Percentiles rank a stretch among this genome's conserved stretches.
Evolutionary conservation across 306 rosid genomes (phyloP).

Genomic region (Mimosa pudica): DNA sequence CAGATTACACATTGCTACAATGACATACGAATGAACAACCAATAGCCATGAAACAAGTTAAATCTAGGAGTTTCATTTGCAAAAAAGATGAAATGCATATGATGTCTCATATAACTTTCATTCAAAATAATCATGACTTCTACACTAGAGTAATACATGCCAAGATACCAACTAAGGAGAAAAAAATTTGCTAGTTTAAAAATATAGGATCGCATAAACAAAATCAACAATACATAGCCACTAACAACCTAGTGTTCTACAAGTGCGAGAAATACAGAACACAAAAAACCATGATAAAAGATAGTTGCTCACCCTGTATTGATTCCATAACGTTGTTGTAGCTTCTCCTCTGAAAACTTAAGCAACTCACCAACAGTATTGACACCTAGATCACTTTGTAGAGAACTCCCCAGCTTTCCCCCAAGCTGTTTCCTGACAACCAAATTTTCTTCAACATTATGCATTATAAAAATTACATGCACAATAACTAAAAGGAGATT

Average conservation of each 20-base stretch:
- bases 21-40: conserved; percentile 21
- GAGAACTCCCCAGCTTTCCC: conserved; percentile 89
- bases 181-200: conserved; percentile 19
- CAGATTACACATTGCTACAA: conserved; percentile 30
- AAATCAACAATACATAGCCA: conserved; percentile 14
- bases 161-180: not conserved
- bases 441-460: conserved; percentile 33
- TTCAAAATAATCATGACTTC: conserved; percentile 10
- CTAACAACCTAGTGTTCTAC: conserved; percentile 25
- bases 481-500: not conserved
- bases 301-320: conserved; percentile 71
- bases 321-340: conserved; percentile 80
- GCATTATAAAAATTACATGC: not conserved
- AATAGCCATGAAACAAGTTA: conserved; percentile 10
- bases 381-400: conserved; percentile 82
- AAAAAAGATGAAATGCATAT: conserved; percentile 1
- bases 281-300: conserved; percentile 3
- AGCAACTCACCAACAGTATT: conserved; percentile 81
- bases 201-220: conserved; percentile 4
- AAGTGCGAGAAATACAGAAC: conserved; percentile 21
- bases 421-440: conserved; percentile 93
- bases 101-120: not conserved
- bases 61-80: not conserved
- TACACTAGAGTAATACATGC: conserved; percentile 8
- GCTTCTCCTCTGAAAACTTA: conserved; percentile 83